A percentile compares a stretch with the other conserved stretches of the same genome.
phyloP scores from a whole-genome alignment of 768 basidiomycete species.

The Boletus subparvulus region DNA sequence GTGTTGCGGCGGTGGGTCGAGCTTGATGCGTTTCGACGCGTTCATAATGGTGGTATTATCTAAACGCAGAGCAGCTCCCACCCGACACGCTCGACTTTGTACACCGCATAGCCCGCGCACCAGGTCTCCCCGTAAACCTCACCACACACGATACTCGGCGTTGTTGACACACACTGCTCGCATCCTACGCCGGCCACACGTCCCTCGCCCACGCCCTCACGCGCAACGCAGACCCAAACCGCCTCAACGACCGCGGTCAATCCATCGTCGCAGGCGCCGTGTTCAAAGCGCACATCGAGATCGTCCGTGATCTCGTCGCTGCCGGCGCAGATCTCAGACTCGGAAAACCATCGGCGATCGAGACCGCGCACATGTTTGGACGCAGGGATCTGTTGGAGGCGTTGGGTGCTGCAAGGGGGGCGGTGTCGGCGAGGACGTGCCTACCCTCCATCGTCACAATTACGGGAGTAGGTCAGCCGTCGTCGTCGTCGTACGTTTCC shows the following conservation, averaged over 20 bases:
- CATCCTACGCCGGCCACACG: slow-evolving; percentile 67
- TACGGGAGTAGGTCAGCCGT: neutral
- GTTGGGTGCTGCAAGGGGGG: slow-evolving; percentile 59
- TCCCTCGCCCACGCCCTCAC: slow-evolving; percentile 50
- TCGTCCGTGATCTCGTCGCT: slow-evolving; percentile 54
- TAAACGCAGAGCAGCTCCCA: slow-evolving; percentile 22
- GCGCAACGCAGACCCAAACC: slow-evolving; percentile 63
- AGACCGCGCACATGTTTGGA: slow-evolving; percentile 68
- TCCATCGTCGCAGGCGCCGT: slow-evolving; percentile 75
- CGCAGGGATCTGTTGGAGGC: slow-evolving; percentile 53
- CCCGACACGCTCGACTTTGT: slow-evolving; percentile 49
- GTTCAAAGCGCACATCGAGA: slow-evolving; percentile 67
- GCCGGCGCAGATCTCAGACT: slow-evolving; percentile 60
- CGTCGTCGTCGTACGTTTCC: neutral
- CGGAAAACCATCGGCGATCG: slow-evolving; percentile 67
- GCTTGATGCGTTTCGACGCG: slow-evolving; percentile 39
- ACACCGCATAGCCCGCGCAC: slow-evolving; percentile 65
- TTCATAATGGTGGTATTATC: slow-evolving; percentile 2
- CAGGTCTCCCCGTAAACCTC: slow-evolving; percentile 69
- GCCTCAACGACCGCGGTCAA: slow-evolving; percentile 69
- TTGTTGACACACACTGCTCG: slow-evolving; percentile 44
- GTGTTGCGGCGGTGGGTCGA: slow-evolving; percentile 24
- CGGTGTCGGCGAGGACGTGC: slow-evolving; percentile 40
- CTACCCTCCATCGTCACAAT: slow-evolving; percentile 17
- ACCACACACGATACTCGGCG: slow-evolving; percentile 37